phyloP scores from a whole-genome alignment of 257 asterid species.

The Nicotiana sylvestris region DNA sequence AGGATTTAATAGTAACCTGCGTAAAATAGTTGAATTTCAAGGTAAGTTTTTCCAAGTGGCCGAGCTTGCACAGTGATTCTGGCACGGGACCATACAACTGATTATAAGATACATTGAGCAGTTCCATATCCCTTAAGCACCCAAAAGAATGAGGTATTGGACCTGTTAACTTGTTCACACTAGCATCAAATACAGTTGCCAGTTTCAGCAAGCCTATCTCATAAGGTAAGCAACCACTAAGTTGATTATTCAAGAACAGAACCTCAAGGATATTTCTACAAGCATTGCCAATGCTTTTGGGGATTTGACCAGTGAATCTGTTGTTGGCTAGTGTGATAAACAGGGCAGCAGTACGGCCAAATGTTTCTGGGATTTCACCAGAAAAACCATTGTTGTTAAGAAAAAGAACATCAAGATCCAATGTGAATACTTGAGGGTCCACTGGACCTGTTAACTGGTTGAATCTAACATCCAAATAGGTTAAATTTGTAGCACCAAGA shows the following conservation, averaged over 20 bases:
- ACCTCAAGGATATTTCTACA: slow-evolving; percentile 28
- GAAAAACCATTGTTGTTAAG: slow-evolving; percentile 59
- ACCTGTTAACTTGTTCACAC: slow-evolving; percentile 52
- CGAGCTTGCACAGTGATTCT: slow-evolving; percentile 44
- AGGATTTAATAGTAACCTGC: neutral
- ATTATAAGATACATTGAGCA: slow-evolving; percentile 35
- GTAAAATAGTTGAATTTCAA: slow-evolving; percentile 50
- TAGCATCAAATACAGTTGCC: slow-evolving; percentile 39
- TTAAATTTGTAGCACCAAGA: slow-evolving; percentile 42
- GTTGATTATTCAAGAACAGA: slow-evolving; percentile 36
- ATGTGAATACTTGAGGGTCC: slow-evolving; percentile 34
- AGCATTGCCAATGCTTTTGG: slow-evolving; percentile 42
- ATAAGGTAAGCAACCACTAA: slow-evolving; percentile 62
- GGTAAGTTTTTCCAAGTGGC: slow-evolving; percentile 16
- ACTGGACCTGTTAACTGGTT: slow-evolving; percentile 37
- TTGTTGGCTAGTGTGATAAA: slow-evolving; percentile 61
- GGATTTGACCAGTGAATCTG: slow-evolving; percentile 44
- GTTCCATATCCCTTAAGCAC: slow-evolving; percentile 31
- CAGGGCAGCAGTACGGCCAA: slow-evolving; percentile 39
- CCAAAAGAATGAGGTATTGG: slow-evolving; percentile 62
- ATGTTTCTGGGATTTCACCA: slow-evolving; percentile 33
- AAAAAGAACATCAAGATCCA: slow-evolving; percentile 59
- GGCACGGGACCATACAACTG: slow-evolving; percentile 55
- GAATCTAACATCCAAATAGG: slow-evolving; percentile 62
- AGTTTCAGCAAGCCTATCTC: slow-evolving; percentile 45